Percentiles rank a stretch among this genome's conserved stretches.
Evolutionary conservation across 176 grass and related monocot genomes (phyloP).

Genomic region (Juncus effusus): DNA sequence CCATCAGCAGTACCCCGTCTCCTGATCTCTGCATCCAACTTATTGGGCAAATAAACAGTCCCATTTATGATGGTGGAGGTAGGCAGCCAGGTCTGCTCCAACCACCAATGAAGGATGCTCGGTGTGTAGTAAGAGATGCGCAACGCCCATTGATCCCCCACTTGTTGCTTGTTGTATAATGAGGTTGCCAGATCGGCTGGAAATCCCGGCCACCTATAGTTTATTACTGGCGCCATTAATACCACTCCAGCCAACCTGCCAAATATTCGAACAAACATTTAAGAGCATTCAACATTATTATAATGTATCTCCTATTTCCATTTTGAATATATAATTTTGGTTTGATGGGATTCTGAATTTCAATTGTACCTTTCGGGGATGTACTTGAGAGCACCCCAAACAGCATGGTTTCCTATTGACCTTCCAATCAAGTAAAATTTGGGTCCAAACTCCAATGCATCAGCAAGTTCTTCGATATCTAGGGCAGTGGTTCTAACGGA

Average conservation of each 20-base stretch:
- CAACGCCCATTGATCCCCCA: constrained; percentile 68
- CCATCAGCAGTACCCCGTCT: constrained; percentile 31
- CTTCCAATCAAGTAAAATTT: constrained; percentile 56
- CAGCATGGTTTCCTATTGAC: constrained; percentile 67
- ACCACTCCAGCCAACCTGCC: constrained; percentile 47
- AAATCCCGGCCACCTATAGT: constrained; percentile 74
- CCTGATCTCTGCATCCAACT: constrained; percentile 55
- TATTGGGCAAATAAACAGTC: constrained; percentile 48
- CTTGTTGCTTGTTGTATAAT: constrained; percentile 40
- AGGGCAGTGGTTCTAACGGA: constrained; percentile 46
- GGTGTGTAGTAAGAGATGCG: constrained; percentile 65
- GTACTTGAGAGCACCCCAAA: constrained; percentile 63
- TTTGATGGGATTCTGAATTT: neutral
- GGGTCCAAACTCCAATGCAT: constrained; percentile 51
- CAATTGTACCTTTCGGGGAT: constrained; percentile 51
- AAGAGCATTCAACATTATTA: too few species aligned
- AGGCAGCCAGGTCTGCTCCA: constrained; percentile 67
- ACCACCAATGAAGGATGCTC: constrained; percentile 88
- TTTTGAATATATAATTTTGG: too few species aligned
- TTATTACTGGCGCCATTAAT: constrained; percentile 65
- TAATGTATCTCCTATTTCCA: too few species aligned
- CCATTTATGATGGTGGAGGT: constrained; percentile 64
- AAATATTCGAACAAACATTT: neutral
- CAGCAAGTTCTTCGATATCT: constrained; percentile 66
- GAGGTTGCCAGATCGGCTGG: constrained; percentile 29